A percentile compares a stretch with the other conserved stretches of the same genome.
Evolutionary conservation across 768 basidiomycete species (phyloP).

Genomic region (Kwoniella heveanensis): DNA sequence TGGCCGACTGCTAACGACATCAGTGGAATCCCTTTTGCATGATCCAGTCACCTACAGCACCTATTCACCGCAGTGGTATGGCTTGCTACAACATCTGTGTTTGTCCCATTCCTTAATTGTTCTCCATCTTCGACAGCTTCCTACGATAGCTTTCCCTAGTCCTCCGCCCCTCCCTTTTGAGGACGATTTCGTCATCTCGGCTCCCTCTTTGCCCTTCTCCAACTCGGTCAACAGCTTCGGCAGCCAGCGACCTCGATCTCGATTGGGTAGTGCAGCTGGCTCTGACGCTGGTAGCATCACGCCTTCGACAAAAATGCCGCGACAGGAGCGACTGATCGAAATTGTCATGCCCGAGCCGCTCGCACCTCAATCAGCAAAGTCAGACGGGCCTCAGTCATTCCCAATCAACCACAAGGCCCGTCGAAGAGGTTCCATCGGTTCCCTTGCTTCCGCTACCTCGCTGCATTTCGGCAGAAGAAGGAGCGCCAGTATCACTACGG

Average conservation of each 20-base stretch:
- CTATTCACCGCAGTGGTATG: conserved; percentile 50
- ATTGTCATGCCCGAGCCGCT: conserved; percentile 55
- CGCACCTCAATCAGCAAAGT: conserved; percentile 23
- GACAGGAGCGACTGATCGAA: conserved; percentile 49
- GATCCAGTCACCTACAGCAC: conserved; percentile 47
- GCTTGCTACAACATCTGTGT: conserved; percentile 49
- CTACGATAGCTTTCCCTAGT: conserved; percentile 40
- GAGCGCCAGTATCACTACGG: conserved; percentile 28
- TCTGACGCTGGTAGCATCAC: conserved; percentile 33
- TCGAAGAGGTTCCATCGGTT: conserved; percentile 40
- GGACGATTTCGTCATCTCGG: conserved; percentile 31
- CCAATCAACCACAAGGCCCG: conserved; percentile 17
- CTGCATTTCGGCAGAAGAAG: conserved; percentile 36
- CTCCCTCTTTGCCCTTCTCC: conserved; percentile 22
- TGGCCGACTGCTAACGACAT: conserved; percentile 9
- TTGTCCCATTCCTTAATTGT: conserved; percentile 53
- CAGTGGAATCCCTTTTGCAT: conserved; percentile 55
- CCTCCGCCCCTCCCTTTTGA: conserved; percentile 46
- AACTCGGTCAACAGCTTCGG: conserved; percentile 22
- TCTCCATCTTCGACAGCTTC: conserved; percentile 48
- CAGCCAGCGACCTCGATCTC: conserved; percentile 20
- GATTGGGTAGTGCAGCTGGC: conserved; percentile 32
- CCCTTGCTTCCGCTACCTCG: conserved; percentile 37
- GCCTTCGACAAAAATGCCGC: conserved; percentile 28
- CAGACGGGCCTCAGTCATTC: conserved; percentile 2